phyloP scores from a whole-genome alignment of 345 rosid genomes.

The Eucalyptus brandiana region DNA sequence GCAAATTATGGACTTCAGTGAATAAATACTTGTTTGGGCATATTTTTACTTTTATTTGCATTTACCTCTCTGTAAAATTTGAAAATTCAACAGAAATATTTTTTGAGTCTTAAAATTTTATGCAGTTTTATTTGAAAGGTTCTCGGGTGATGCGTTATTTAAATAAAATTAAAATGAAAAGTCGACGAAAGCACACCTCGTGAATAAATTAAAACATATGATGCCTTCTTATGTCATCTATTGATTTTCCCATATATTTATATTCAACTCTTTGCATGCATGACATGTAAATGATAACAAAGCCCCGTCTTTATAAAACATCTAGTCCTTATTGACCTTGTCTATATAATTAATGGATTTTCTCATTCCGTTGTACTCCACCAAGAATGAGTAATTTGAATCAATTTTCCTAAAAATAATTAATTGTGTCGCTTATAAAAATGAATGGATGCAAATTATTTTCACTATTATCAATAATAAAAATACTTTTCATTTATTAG shows the following conservation, averaged over 20 bases:
- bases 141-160: neutral
- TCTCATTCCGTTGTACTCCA: neutral
- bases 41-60: neutral
- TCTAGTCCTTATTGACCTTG: neutral
- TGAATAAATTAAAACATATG: neutral
- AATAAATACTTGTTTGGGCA: neutral
- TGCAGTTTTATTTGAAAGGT: neutral
- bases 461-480: neutral
- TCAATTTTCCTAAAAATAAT: neutral
- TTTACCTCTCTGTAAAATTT: neutral
- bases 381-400: neutral
- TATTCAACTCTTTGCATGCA: neutral
- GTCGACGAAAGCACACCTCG: neutral
- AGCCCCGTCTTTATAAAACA: neutral
- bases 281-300: neutral
- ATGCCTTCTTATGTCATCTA: neutral
- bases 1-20: neutral
- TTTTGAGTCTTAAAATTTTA: neutral
- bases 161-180: neutral
- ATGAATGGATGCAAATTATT: neutral
- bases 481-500: neutral
- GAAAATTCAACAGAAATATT: neutral
- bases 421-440: neutral
- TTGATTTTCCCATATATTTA: neutral
- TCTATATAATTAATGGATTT: neutral